Evolutionary conservation across 352 stramenopile genomes (phyloP), one percentile per base, ranked within the genome.

Genomic region (Phytophthora palmivora): DNA sequence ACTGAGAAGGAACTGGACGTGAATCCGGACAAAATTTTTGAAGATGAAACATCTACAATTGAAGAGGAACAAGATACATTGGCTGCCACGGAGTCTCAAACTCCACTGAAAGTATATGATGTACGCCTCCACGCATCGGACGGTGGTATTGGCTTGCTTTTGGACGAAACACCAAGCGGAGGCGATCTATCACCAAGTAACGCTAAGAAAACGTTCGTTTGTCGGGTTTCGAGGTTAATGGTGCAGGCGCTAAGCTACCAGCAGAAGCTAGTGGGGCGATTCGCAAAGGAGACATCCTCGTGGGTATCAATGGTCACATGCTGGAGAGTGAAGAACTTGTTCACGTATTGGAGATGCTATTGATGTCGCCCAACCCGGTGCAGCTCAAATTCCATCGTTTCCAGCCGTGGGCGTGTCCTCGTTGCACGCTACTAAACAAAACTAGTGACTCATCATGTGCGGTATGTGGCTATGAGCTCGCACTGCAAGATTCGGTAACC

Each of bases 391-490:
- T 95, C 48, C 67, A 84, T 52, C 84, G 84, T 33, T 61, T 75
- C 11, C 63, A 85, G 41, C 58, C 73, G 12, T 95, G 87, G 87
- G 54, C 76, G 32, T 95, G 87, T 70, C 71, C 76, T 50, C 74
- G 73, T 4, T 95, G 87, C 58, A 95, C 87, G n/a, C 76, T 95
- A 3, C 47, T 88, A 10, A 95, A 95, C 54, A 58, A 80, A 16
- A 19, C 50, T 0, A 64, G 60, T 10, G 69, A 65, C 24, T 47
- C 62, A 2, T 58, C 37, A 11, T 95, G 84, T 50, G 79, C 61
- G 5, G 87, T 74, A 14, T 95, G 87, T 44, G 82, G 75, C 3
- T 56, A 84, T 37, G 56, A 18, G 48, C 63, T 59, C 30, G 36
- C 11, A 41, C 30, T 41, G 30, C 34, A 38, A 18, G 51, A 21